A percentile compares a stretch with the other conserved stretches of the same genome.
These are phyloP conservation scores for Thielaviopsis ethacetica DNA, from an alignment of 2,329 filamentous ascomycete species.

Conservation along the genomic window DNA sequence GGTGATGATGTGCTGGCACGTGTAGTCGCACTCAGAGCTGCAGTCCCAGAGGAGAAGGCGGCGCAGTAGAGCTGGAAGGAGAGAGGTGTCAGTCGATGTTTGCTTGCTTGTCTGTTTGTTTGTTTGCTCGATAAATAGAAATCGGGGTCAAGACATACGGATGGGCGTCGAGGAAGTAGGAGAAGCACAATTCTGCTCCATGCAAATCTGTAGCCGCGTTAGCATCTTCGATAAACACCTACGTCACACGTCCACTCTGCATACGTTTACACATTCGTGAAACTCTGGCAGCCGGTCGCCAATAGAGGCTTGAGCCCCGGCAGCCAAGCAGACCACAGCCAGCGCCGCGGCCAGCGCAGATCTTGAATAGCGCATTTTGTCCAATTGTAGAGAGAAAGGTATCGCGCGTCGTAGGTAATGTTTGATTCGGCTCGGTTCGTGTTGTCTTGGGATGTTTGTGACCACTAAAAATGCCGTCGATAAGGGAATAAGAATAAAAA, in stretches of 20 bases:
- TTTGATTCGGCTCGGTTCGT: background rate
- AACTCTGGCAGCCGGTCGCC: conserved; percentile 85
- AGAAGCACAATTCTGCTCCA: conserved; percentile 60
- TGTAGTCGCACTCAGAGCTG: conserved; percentile 89
- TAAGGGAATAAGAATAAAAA: background rate
- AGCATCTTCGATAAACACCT: background rate
- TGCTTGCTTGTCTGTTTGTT: conserved; percentile 7
- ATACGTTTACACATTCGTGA: conserved; percentile 65
- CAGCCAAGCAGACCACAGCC: conserved; percentile 9
- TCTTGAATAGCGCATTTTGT: conserved; percentile 2
- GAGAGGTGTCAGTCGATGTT: conserved; percentile 14
- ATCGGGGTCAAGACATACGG: conserved; percentile 36
- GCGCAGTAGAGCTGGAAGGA: conserved; percentile 53
- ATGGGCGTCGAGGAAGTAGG: conserved; percentile 36
- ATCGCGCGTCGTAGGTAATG: background rate
- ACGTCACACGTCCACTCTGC: conserved; percentile 5
- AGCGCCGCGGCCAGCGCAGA: background rate
- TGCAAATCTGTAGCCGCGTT: conserved; percentile 48
- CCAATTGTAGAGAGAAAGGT: background rate
- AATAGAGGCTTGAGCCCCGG: conserved; percentile 47
- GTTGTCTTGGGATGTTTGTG: background rate
- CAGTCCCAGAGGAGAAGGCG: conserved; percentile 87
- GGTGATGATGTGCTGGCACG: conserved; percentile 89
- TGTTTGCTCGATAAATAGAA: conserved; percentile 5
- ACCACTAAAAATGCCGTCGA: background rate